Conservation (phyloP, 208 protist species). For the Wallacemonas rigidus region DNA sequence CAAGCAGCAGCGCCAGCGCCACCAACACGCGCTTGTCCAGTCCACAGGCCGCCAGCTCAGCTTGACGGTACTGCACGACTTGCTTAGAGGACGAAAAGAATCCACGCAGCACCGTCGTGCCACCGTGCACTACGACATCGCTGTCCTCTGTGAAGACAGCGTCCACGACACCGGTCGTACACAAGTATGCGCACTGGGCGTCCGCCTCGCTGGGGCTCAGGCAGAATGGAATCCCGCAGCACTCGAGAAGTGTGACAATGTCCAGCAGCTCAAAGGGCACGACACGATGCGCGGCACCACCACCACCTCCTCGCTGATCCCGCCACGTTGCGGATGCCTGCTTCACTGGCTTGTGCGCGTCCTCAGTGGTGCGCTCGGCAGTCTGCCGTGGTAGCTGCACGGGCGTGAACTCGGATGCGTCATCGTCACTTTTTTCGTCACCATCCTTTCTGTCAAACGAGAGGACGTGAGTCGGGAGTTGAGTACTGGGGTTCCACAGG, state of each 20-base stretch:
- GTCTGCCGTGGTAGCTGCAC: constrained; percentile 9
- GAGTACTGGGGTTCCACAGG: constrained; percentile 49
- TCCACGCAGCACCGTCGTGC: constrained; percentile 87
- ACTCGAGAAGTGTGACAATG: constrained; percentile 79
- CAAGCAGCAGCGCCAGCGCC: constrained; percentile 90
- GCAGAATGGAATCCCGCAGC: constrained; percentile 87
- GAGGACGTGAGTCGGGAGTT: constrained; percentile 7
- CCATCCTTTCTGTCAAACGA: not conserved
- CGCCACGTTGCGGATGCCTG: not conserved
- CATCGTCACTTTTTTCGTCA: constrained; percentile 5
- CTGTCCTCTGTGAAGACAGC: constrained; percentile 97
- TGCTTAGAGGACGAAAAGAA: constrained; percentile 84
- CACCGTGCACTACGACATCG: constrained; percentile 96
- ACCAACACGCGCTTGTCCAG: constrained; percentile 87
- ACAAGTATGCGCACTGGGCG: constrained; percentile 94
- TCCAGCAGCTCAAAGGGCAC: constrained; percentile 73
- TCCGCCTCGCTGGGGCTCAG: constrained; percentile 92
- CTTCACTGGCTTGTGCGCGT: too few relatives aligned
- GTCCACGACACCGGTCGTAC: constrained; percentile 76
- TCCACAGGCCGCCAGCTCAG: constrained; percentile 65
- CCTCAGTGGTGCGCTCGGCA: not conserved
- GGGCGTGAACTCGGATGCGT: constrained; percentile 32
- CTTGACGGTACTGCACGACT: constrained; percentile 67
- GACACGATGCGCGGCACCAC: not conserved
- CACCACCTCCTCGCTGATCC: constrained; percentile 4